These are phyloP conservation scores for Sugiyamaella chiloensis DNA, from an alignment of 805 yeast genomes.

Conservation along the genomic window DNA sequence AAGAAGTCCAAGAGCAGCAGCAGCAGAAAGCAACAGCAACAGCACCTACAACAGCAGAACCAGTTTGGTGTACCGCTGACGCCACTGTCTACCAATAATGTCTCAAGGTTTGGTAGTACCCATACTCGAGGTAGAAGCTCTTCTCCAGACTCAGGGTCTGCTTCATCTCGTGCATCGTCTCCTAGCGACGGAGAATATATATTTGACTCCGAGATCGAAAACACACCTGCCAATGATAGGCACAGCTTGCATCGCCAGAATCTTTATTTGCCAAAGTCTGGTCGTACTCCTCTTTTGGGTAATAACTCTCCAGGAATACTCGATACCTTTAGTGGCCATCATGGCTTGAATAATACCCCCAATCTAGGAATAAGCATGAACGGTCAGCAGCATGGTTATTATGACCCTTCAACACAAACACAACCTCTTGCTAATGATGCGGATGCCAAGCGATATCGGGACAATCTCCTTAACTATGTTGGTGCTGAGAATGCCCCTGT, in stretches of 20 bases:
- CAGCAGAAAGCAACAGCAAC: slow-evolving; percentile 23
- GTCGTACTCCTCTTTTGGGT: neutral
- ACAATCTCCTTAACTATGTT: slow-evolving; percentile 82
- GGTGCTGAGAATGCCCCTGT: slow-evolving; percentile 50
- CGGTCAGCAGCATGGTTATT: neutral
- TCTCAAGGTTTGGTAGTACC: neutral
- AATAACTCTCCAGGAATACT: neutral
- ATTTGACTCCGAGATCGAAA: slow-evolving; percentile 51
- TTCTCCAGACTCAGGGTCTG: slow-evolving; percentile 28
- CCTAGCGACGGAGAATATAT: slow-evolving; percentile 54
- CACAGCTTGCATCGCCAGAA: neutral
- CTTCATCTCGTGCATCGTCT: slow-evolving; percentile 38
- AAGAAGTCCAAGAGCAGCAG: slow-evolving; percentile 1
- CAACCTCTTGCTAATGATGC: slow-evolving; percentile 51
- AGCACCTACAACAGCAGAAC: neutral
- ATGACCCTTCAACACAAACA: too few relatives aligned
- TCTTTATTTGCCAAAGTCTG: neutral
- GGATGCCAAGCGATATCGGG: slow-evolving; percentile 84
- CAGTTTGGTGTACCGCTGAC: slow-evolving; percentile 6
- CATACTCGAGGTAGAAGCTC: slow-evolving; percentile 10
- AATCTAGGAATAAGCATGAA: neutral
- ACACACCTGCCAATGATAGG: neutral
- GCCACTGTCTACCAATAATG: neutral
- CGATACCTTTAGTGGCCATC: slow-evolving; percentile 3
- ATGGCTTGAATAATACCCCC: neutral